Conservation (phyloP, 129 eudicot genomes). For the Erigeron canadensis region DNA sequence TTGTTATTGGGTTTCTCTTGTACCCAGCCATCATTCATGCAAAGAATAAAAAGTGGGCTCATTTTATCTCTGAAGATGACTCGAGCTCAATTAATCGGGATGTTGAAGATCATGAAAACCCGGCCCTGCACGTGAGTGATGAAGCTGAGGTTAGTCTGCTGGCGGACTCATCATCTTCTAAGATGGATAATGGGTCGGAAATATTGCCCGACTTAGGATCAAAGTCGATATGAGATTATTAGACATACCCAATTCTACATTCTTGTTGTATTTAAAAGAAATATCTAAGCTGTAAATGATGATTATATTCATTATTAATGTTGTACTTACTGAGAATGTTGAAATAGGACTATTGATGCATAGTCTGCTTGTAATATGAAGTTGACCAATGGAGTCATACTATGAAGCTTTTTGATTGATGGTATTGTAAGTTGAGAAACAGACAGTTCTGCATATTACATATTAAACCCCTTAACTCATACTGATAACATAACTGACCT, state of each 20-base stretch:
- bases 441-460: slow-evolving; percentile 17
- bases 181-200: slow-evolving; percentile 20
- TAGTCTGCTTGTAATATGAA: slow-evolving; percentile 15
- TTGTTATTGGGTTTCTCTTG: slow-evolving; percentile 50
- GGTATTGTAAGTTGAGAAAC: not conserved
- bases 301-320: not conserved
- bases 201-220: slow-evolving; percentile 21
- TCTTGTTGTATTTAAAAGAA: slow-evolving; percentile 26
- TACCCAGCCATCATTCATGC: slow-evolving; percentile 45
- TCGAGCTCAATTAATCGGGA: slow-evolving; percentile 30
- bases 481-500: slow-evolving; percentile 6
- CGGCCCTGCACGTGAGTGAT: slow-evolving; percentile 20
- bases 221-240: not conserved
- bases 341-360: slow-evolving; percentile 19
- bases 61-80: slow-evolving; percentile 34
- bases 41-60: slow-evolving; percentile 50
- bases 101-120: slow-evolving; percentile 44
- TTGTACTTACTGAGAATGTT: slow-evolving; percentile 11
- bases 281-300: not conserved
- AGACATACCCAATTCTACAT: not conserved
- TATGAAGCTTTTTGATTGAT: not conserved
- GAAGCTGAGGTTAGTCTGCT: slow-evolving; percentile 61
- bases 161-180: slow-evolving; percentile 35
- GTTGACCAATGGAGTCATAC: slow-evolving; percentile 17
- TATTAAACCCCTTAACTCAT: not conserved